Evolutionary conservation across 2,329 filamentous ascomycete species (phyloP).

Genomic region (Colletotrichum sp.): DNA sequence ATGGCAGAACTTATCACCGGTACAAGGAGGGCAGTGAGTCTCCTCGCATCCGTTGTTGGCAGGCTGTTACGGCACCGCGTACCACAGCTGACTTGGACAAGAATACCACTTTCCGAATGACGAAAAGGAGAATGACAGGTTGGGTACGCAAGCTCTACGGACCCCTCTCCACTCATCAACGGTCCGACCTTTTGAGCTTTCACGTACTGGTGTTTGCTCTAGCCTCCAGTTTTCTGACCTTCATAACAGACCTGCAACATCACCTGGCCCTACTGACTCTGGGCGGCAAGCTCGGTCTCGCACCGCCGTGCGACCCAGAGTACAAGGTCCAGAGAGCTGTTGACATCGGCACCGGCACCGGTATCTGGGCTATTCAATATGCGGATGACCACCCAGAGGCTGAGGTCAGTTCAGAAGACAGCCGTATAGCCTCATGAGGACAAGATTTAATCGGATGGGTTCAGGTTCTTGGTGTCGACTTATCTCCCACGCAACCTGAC

Average conservation of each 20-base stretch:
- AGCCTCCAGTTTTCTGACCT: neutral
- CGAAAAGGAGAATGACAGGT: slow-evolving; percentile 12
- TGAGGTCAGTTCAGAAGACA: slow-evolving; percentile 22
- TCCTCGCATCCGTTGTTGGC: neutral
- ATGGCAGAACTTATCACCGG: slow-evolving; percentile 18
- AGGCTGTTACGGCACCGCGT: too few species aligned
- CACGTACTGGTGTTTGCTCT: too few species aligned
- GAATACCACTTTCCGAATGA: slow-evolving; percentile 20
- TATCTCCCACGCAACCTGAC: neutral
- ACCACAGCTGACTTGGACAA: neutral
- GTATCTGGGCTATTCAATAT: slow-evolving; percentile 42
- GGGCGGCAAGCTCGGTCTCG: slow-evolving; percentile 30
- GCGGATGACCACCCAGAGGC: slow-evolving; percentile 34
- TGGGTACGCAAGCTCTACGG: neutral
- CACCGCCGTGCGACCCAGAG: slow-evolving; percentile 17
- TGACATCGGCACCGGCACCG: slow-evolving; percentile 31
- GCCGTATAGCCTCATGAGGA: slow-evolving; percentile 32
- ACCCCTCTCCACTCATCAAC: too few species aligned
- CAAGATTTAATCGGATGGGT: neutral
- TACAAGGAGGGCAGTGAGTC: slow-evolving; percentile 21
- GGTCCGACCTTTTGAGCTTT: too few species aligned
- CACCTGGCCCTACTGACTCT: slow-evolving; percentile 36
- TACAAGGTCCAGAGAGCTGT: slow-evolving; percentile 24
- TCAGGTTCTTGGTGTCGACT: neutral
- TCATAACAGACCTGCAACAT: slow-evolving; percentile 37